These are phyloP conservation scores for Fusarium odoratissimum DNA, from an alignment of 2,329 filamentous ascomycete species.

Conservation along the genomic window DNA sequence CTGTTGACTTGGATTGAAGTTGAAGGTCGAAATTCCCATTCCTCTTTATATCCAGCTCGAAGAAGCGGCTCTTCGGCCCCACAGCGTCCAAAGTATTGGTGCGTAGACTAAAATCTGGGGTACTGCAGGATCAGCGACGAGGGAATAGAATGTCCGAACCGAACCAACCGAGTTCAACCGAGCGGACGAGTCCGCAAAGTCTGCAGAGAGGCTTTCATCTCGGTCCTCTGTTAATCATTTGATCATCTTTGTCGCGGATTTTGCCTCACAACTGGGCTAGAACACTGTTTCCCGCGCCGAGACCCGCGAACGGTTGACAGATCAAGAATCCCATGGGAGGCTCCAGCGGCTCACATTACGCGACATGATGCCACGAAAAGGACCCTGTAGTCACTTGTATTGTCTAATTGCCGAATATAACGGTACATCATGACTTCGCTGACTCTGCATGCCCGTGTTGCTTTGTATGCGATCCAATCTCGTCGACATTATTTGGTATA, in stretches of 20 bases:
- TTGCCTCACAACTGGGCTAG: not conserved
- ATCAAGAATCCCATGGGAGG: not conserved
- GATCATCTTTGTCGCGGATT: not conserved
- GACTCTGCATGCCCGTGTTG: not conserved
- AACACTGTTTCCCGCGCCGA: not conserved
- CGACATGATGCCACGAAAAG: not conserved
- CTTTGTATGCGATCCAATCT: too few relatives aligned
- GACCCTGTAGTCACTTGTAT: rapidly evolving
- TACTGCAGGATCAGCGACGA: not conserved
- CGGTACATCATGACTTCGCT: rapidly evolving
- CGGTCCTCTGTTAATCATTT: not conserved
- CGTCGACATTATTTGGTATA: not conserved
- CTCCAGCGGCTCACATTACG: not conserved
- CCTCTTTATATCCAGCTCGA: constrained; percentile 11
- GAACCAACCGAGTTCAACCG: constrained; percentile 10
- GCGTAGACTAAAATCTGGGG: constrained; percentile 8
- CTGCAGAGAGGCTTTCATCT: not conserved
- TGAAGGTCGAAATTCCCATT: not conserved
- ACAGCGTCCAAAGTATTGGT: not conserved
- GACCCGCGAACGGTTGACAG: not conserved
- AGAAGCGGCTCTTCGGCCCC: not conserved
- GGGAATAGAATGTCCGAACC: not conserved
- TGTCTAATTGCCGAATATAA: not conserved
- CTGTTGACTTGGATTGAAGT: not conserved
- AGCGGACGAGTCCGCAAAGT: not conserved